Conservation (phyloP, 2,329 filamentous ascomycete species). For the Myriangium duriaei region DNA sequence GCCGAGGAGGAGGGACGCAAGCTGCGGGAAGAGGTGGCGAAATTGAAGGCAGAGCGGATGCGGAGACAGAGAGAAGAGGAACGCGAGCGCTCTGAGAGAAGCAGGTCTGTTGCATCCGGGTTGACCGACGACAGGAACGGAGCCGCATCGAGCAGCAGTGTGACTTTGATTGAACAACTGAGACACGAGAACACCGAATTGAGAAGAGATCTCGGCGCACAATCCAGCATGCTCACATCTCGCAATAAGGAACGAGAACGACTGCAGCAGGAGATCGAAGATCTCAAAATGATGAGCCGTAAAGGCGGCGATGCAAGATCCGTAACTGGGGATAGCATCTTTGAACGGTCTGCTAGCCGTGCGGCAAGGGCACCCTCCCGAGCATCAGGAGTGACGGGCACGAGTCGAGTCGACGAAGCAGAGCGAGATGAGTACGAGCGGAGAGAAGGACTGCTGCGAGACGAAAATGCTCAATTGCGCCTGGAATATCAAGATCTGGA, state of each 20-base stretch:
- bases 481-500: slow-evolving; percentile 83
- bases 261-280: slow-evolving; percentile 92
- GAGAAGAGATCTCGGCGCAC: slow-evolving; percentile 81
- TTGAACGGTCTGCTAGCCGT: slow-evolving; percentile 87
- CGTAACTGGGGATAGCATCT: slow-evolving; percentile 69
- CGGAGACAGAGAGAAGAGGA: slow-evolving; percentile 1
- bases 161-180: slow-evolving; percentile 71
- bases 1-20: slow-evolving; percentile 77
- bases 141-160: slow-evolving; percentile 47
- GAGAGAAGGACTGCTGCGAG: slow-evolving; percentile 68
- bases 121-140: slow-evolving; percentile 18
- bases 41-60: slow-evolving; percentile 30
- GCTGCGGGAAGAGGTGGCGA: slow-evolving; percentile 69
- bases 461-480: slow-evolving; percentile 75
- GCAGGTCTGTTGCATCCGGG: slow-evolving; percentile 23
- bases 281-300: slow-evolving; percentile 77
- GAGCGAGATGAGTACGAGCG: slow-evolving; percentile 81
- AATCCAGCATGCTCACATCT: slow-evolving; percentile 95
- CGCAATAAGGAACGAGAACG: slow-evolving; percentile 90
- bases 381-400: slow-evolving; percentile 53
- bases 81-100: slow-evolving; percentile 31
- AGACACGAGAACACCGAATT: slow-evolving; percentile 88
- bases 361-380: slow-evolving; percentile 65
- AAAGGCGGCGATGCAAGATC: slow-evolving; percentile 50
- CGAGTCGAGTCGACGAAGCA: slow-evolving; percentile 55